Conservation (phyloP, 179 eudicot genomes). For the Spinacia oleracea region DNA sequence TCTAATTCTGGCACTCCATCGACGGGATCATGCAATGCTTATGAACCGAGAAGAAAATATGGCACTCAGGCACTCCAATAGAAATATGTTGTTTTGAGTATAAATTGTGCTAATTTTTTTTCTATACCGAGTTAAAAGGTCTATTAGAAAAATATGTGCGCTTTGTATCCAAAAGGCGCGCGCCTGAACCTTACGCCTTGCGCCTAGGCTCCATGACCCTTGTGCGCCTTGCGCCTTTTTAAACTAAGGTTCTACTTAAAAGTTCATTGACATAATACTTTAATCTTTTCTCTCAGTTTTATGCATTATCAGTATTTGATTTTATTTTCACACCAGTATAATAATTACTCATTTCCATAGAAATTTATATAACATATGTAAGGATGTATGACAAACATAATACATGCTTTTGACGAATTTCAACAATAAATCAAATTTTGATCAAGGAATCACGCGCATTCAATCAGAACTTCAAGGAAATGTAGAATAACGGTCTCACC, state of each 20-base stretch:
- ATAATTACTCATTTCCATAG: neutral
- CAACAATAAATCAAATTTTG: neutral
- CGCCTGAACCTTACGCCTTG: no score
- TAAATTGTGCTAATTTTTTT: no score
- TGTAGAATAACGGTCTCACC: constrained; percentile 43
- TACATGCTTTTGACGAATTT: neutral
- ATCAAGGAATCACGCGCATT: neutral
- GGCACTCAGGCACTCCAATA: no score
- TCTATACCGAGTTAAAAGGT: no score
- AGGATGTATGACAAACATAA: neutral
- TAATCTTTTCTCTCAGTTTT: neutral
- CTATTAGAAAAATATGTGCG: no score
- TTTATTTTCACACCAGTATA: neutral
- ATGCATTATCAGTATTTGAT: neutral
- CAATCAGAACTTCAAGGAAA: neutral
- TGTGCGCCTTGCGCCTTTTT: no score
- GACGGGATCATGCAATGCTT: no score
- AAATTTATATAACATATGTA: neutral
- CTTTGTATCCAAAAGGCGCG: no score
- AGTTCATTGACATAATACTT: neutral
- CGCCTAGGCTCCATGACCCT: no score
- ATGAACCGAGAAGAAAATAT: no score
- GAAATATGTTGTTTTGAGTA: no score
- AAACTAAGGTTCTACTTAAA: neutral
- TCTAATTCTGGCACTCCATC: no score